phyloP scores from a whole-genome alignment of 108 stramenopile species.

The Nitzschia inconspicua region DNA sequence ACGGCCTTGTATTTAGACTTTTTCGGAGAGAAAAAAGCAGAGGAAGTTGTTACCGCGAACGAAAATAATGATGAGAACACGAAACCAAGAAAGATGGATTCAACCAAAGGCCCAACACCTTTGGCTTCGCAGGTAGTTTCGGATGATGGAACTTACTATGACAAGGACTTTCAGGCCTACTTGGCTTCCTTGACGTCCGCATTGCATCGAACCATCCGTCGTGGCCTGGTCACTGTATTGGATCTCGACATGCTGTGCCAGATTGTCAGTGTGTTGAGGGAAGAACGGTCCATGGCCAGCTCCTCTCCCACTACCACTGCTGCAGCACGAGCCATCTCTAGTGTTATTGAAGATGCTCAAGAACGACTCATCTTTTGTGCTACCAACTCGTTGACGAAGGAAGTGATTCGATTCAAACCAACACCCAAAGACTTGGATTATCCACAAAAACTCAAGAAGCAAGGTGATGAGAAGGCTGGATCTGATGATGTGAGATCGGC shows the following conservation, averaged over 20 bases:
- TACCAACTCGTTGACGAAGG: conserved; percentile 63
- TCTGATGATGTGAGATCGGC: conserved; percentile 1
- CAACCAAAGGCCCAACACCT: conserved; percentile 16
- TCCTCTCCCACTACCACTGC: conserved; percentile 66
- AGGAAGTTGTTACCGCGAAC: conserved; percentile 25
- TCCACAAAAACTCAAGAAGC: conserved; percentile 67
- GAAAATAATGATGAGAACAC: conserved; percentile 5
- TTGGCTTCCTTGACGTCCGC: conserved; percentile 67
- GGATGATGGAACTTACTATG: conserved; percentile 66
- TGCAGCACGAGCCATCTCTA: conserved; percentile 74
- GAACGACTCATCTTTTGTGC: conserved; percentile 89
- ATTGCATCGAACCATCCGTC: conserved; percentile 79
- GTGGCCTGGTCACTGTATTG: conserved; percentile 69
- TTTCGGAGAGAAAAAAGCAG: conserved; percentile 69
- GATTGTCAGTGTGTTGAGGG: conserved; percentile 78
- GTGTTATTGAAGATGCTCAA: conserved; percentile 86
- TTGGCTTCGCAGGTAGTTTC: conserved; percentile 54
- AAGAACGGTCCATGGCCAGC: conserved; percentile 78
- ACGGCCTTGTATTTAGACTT: conserved; percentile 84
- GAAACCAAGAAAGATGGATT: background rate
- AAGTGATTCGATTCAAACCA: conserved; percentile 84
- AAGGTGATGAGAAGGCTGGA: conserved; percentile 9
- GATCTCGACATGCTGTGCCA: conserved; percentile 85
- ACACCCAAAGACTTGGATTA: conserved; percentile 75
- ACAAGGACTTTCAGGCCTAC: conserved; percentile 71